Base-by-base conservation (phyloP, 129 eudicot genomes). In the Flaveria bidentis region DNA sequence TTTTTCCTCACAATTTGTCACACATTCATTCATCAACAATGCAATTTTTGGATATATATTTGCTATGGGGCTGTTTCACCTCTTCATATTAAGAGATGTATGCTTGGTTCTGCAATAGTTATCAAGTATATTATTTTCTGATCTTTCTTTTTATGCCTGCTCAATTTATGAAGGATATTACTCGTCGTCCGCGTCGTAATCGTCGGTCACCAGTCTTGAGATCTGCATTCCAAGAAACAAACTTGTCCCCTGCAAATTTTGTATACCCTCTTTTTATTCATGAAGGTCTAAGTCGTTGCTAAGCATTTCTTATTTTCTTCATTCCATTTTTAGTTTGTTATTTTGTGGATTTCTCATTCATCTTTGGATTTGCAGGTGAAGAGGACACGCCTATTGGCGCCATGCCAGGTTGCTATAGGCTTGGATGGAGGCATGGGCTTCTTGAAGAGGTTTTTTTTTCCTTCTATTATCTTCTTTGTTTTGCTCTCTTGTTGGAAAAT, bases 391-490 rank as follows among this genome's bases (percentile, higher is more conserved):
- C 97, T 28, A 94, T 94, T 81, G 97, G 96, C 5, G 99, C 99
- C 55, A 94, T 94, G 99, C 99, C 99, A 44, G 99, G 97, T 64
- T 94, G 99, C 67, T 94, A 89, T 74, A 84, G 99, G 83, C 97
- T 91, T 75, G 99, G 99, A 23, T 94, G 99, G 99, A 87, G 99
- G 71, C 97, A 94, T 80, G 99, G 97, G 42, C 96, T 94, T 78
- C 79, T 94, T 36, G 96, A 94, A 82, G 97, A 94, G 98, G 98
- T 94, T 18, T 25, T 78, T 78, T 72, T 51, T 76, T 53, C 52
- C 77, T 76, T 53, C 46, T 77, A 69, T 30, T 47, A 36, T 49
- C 22, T 74, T 77, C 52, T 61, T 33, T 15, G 51, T 58, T 71
- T 58, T 60, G 78, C 36, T 69, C 64, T 67, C 51, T 71, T 74